These are phyloP conservation scores for Ceratopteris richardii DNA, from an alignment of 75 land plant species.

Conservation along the genomic window DNA sequence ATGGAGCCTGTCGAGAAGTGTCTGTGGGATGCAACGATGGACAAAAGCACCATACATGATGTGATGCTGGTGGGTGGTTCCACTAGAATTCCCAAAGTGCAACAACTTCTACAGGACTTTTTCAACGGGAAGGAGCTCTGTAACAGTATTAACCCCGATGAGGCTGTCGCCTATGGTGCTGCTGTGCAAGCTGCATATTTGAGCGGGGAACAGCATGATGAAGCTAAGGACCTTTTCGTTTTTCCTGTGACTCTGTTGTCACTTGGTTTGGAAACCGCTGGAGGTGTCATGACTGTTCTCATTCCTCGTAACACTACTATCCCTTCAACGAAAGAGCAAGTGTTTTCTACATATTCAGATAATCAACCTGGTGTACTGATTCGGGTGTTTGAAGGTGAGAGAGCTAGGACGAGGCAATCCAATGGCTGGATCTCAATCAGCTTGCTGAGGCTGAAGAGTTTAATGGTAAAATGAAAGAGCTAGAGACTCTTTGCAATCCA, in stretches of 20 bases:
- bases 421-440: constrained; percentile 49
- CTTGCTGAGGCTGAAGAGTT: constrained; percentile 55
- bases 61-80: constrained; percentile 45
- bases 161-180: constrained; percentile 43
- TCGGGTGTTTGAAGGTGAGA: constrained; percentile 41
- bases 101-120: constrained; percentile 40
- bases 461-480: constrained; percentile 52
- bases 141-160: constrained; percentile 50
- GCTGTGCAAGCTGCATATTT: constrained; percentile 48
- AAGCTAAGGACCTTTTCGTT: constrained; percentile 32
- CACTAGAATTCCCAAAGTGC: constrained; percentile 38
- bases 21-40: constrained; percentile 39
- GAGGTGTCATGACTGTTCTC: constrained; percentile 41
- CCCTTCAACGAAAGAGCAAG: constrained; percentile 44
- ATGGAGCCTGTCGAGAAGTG: constrained; percentile 56
- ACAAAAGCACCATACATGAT: constrained; percentile 31
- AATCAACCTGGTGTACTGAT: constrained; percentile 44
- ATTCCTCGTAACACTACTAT: constrained; percentile 44
- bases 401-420: constrained; percentile 32
- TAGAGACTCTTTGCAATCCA: constrained; percentile 53
- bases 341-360: constrained; percentile 39
- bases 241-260: constrained; percentile 38
- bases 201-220: constrained; percentile 36
- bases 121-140: constrained; percentile 58
- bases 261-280: constrained; percentile 37